These are phyloP conservation scores for Hypsizygus ulmarius DNA, from an alignment of 1,284 basidiomycete genomes.

Conservation along the genomic window DNA sequence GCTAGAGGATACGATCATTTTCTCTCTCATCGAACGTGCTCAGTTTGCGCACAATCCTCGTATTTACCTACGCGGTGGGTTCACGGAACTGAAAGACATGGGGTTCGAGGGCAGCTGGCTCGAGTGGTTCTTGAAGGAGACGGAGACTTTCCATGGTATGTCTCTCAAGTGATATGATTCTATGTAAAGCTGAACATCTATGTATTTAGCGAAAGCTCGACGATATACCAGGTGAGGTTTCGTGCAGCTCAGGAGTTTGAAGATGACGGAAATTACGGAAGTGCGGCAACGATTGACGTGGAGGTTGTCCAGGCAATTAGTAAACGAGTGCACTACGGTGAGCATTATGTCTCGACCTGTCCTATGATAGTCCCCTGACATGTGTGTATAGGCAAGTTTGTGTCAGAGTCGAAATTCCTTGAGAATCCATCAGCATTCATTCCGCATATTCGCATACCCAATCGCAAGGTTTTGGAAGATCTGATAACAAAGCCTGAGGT, in stretches of 20 bases:
- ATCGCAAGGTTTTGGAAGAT: constrained; percentile 72
- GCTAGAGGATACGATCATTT: constrained; percentile 98
- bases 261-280: constrained; percentile 98
- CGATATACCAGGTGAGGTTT: constrained; percentile 79
- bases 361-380: constrained; percentile 10
- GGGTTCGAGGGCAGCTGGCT: constrained; percentile 88
- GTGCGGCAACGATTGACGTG: constrained; percentile 90
- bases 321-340: constrained; percentile 96
- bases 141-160: constrained; percentile 90
- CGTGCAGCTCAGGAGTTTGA: constrained; percentile 64
- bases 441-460: constrained; percentile 81
- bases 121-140: constrained; percentile 97
- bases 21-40: constrained; percentile 92
- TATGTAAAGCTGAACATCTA: not conserved
- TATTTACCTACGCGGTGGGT: constrained; percentile 82
- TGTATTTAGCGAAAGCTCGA: constrained; percentile 80
- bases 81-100: constrained; percentile 70
- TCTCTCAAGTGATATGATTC: constrained; percentile 12
- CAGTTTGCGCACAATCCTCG: constrained; percentile 94
- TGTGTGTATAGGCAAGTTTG: constrained; percentile 83
- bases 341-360: constrained; percentile 21
- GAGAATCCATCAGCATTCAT: constrained; percentile 85
- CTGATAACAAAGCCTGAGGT: constrained; percentile 98
- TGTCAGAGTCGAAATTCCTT: constrained; percentile 94
- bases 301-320: constrained; percentile 93